Evolutionary conservation across 805 yeast species (phyloP).

Genomic region (Ogataea populi-albae): DNA sequence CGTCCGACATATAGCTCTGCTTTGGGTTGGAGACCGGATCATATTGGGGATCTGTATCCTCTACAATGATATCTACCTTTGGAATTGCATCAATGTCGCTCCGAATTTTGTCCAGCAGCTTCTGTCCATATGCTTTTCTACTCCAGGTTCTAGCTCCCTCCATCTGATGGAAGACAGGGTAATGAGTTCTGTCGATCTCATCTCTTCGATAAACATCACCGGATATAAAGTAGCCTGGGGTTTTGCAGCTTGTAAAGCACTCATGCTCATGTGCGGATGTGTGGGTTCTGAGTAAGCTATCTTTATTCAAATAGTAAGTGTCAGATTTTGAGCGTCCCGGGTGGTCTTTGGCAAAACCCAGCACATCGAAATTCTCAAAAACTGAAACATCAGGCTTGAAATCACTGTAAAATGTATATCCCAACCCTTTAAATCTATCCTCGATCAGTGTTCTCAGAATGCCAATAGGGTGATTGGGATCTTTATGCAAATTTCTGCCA

Average conservation of each 20-base stretch:
- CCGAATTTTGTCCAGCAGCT: slow-evolving; percentile 43
- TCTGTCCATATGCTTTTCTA: slow-evolving; percentile 37
- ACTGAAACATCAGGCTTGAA: slow-evolving; percentile 82
- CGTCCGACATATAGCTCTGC: slow-evolving; percentile 69
- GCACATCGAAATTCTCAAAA: slow-evolving; percentile 82
- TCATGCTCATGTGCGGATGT: slow-evolving; percentile 96
- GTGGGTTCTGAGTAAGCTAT: slow-evolving; percentile 78
- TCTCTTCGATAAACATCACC: slow-evolving; percentile 97
- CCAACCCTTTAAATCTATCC: slow-evolving; percentile 57
- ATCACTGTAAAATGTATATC: slow-evolving; percentile 74
- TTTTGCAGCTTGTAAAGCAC: slow-evolving; percentile 62
- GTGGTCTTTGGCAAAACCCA: slow-evolving; percentile 89
- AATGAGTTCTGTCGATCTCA: slow-evolving; percentile 92
- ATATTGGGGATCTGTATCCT: slow-evolving; percentile 63
- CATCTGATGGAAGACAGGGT: slow-evolving; percentile 97
- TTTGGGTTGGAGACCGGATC: slow-evolving; percentile 66
- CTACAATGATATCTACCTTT: slow-evolving; percentile 64
- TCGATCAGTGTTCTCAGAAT: slow-evolving; percentile 76
- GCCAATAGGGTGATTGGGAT: slow-evolving; percentile 84
- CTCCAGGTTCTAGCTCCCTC: slow-evolving; percentile 94
- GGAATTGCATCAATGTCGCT: slow-evolving; percentile 67
- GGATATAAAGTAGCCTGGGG: slow-evolving; percentile 87
- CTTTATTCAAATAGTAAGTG: slow-evolving; percentile 82
- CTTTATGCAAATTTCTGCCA: slow-evolving; percentile 68
- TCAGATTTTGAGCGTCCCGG: slow-evolving; percentile 92